A percentile compares a stretch with the other conserved stretches of the same genome.
phyloP scores from a whole-genome alignment of 345 rosid genomes.

The Sapria himalayana region DNA sequence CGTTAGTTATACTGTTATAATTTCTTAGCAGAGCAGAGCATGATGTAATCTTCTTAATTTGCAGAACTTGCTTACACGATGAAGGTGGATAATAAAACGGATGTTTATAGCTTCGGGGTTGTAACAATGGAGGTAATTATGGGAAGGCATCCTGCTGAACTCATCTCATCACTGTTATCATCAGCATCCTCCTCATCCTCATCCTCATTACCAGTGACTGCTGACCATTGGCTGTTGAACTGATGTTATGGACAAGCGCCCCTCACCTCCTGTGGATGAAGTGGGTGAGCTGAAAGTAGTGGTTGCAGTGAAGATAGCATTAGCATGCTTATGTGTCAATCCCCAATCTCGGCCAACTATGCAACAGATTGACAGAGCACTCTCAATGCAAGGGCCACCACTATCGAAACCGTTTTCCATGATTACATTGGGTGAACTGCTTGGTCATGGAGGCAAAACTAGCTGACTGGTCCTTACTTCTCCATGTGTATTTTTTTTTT shows the following conservation, averaged over 20 bases:
- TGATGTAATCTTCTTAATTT: too few species aligned
- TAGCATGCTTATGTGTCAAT: slow-evolving; percentile 7
- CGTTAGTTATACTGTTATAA: too few species aligned
- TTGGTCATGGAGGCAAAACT: too few species aligned
- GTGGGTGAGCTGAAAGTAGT: slow-evolving; percentile 8
- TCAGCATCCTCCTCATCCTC: background rate
- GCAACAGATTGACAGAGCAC: slow-evolving; percentile 9
- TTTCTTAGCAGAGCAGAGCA: too few species aligned
- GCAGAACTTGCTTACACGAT: slow-evolving; percentile 22
- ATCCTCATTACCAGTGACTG: background rate
- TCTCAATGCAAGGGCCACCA: slow-evolving; percentile 2
- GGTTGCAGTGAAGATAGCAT: slow-evolving; percentile 9
- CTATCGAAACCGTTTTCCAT: too few species aligned
- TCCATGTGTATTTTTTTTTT: too few species aligned
- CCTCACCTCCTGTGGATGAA: slow-evolving; percentile 6
- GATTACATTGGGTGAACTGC: too few species aligned
- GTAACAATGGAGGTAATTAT: slow-evolving; percentile 10
- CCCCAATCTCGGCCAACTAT: slow-evolving; percentile 16
- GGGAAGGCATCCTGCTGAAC: slow-evolving; percentile 15
- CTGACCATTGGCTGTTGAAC: background rate
- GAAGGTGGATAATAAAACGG: slow-evolving; percentile 16
- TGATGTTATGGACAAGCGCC: slow-evolving; percentile 13
- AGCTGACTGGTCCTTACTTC: too few species aligned
- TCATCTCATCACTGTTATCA: slow-evolving; percentile 2
- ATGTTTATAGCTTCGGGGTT: slow-evolving; percentile 20